Evolutionary conservation across 2,329 filamentous ascomycete genomes (phyloP).

Genomic region (Xylariaceae sp.): DNA sequence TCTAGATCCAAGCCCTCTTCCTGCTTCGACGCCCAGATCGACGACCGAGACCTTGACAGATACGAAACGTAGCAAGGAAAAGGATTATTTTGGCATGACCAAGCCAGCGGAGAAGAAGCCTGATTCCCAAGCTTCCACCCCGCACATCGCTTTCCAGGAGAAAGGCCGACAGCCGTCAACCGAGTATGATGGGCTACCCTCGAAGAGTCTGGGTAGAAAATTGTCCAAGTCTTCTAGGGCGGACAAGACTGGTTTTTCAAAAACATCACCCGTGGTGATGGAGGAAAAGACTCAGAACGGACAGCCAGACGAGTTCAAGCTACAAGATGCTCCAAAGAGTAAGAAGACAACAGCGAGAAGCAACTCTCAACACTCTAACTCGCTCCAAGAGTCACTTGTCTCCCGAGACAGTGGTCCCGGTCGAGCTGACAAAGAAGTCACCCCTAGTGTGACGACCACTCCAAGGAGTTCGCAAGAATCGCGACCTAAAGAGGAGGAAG

Average conservation of each 20-base stretch:
- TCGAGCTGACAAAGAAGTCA: constrained; percentile 37
- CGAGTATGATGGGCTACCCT: constrained; percentile 54
- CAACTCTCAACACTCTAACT: constrained; percentile 42
- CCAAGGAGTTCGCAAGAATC: constrained; percentile 60
- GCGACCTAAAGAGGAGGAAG: constrained; percentile 54
- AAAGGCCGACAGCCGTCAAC: constrained; percentile 67
- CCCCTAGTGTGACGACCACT: constrained; percentile 35
- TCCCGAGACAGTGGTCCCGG: constrained; percentile 38
- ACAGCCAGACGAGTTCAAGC: constrained; percentile 64
- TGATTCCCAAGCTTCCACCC: constrained; percentile 60
- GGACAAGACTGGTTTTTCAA: constrained; percentile 34
- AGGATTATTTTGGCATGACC: constrained; percentile 57
- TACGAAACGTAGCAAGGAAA: constrained; percentile 45
- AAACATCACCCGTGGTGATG: constrained; percentile 26
- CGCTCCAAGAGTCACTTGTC: constrained; percentile 37
- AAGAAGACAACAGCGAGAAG: constrained; percentile 47
- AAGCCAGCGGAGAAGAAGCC: constrained; percentile 47
- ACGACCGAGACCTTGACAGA: constrained; percentile 48
- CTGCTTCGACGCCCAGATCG: constrained; percentile 53
- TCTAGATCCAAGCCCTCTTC: constrained; percentile 65
- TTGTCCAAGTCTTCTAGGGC: constrained; percentile 44
- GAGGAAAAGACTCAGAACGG: constrained; percentile 43
- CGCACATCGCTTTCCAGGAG: constrained; percentile 91
- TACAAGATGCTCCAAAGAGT: constrained; percentile 76
- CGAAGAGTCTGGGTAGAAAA: constrained; percentile 48